A percentile compares a stretch with the other conserved stretches of the same genome.
phyloP scores from a whole-genome alignment of 495 filamentous ascomycete genomes.

The Corynascus novoguineensis region DNA sequence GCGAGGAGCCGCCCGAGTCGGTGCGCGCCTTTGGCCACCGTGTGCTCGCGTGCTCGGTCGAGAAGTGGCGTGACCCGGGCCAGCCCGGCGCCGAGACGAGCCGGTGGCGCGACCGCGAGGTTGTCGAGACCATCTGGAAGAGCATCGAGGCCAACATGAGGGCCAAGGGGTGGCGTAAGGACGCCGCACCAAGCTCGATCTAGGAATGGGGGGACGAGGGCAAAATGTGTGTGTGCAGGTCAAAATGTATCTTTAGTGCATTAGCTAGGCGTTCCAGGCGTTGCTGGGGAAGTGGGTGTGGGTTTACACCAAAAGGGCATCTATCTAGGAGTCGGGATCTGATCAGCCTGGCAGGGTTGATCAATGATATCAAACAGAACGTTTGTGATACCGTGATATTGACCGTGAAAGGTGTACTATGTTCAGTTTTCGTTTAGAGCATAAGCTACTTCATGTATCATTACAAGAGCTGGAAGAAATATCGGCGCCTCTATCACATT shows the following conservation, averaged over 20 bases:
- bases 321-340: neutral
- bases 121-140: constrained; percentile 91
- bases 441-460: no score
- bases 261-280: constrained; percentile 11
- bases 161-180: constrained; percentile 72
- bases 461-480: no score
- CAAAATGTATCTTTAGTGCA: neutral
- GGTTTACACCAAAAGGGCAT: neutral
- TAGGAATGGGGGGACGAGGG: no score
- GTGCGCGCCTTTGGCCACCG: constrained; percentile 81
- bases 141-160: constrained; percentile 85
- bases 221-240: neutral
- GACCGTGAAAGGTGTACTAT: neutral
- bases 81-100: constrained; percentile 49
- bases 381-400: neutral
- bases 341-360: neutral
- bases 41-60: constrained; percentile 66
- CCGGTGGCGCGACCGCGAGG: constrained; percentile 86
- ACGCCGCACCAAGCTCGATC: constrained; percentile 51
- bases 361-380: neutral
- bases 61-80: constrained; percentile 64
- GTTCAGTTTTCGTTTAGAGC: neutral
- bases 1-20: constrained; percentile 68
- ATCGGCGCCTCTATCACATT: no score
- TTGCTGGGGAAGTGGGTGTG: no score